These are phyloP conservation scores for Metschnikowia colocasiae DNA, from an alignment of 805 yeast species.

Conservation along the genomic window DNA sequence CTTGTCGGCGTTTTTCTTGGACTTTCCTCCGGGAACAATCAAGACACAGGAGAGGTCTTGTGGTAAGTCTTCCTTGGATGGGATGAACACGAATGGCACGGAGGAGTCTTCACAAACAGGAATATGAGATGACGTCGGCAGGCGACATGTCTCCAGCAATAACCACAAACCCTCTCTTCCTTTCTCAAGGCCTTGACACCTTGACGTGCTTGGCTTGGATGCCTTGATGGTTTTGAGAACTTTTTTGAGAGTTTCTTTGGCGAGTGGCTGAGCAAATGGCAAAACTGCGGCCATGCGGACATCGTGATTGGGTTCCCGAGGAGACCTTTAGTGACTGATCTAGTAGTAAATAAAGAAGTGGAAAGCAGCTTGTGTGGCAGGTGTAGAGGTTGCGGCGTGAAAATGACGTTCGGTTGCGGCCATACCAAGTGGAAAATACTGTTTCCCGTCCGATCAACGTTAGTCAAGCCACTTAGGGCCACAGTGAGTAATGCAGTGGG, in stretches of 20 bases:
- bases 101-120: constrained; percentile 96
- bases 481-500: no score
- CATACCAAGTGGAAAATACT: no score
- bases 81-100: constrained; percentile 90
- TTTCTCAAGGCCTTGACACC: constrained; percentile 92
- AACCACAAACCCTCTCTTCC: constrained; percentile 94
- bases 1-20: constrained; percentile 66
- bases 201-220: constrained; percentile 95
- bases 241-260: constrained; percentile 91
- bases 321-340: no score
- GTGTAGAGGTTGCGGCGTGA: no score
- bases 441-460: no score
- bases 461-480: no score
- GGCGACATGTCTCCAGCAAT: constrained; percentile 99
- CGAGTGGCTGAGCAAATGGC: constrained; percentile 86
- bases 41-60: constrained; percentile 96
- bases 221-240: constrained; percentile 95
- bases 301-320: constrained; percentile 94
- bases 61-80: constrained; percentile 98
- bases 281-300: constrained; percentile 83
- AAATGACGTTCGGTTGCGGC: no score
- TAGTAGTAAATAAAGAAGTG: no score
- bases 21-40: constrained; percentile 92
- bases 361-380: no score
- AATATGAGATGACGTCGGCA: constrained; percentile 90